Percentiles rank a stretch among this genome's conserved stretches.
phyloP scores from a whole-genome alignment of 306 rosid species.

The Pueraria montana region DNA sequence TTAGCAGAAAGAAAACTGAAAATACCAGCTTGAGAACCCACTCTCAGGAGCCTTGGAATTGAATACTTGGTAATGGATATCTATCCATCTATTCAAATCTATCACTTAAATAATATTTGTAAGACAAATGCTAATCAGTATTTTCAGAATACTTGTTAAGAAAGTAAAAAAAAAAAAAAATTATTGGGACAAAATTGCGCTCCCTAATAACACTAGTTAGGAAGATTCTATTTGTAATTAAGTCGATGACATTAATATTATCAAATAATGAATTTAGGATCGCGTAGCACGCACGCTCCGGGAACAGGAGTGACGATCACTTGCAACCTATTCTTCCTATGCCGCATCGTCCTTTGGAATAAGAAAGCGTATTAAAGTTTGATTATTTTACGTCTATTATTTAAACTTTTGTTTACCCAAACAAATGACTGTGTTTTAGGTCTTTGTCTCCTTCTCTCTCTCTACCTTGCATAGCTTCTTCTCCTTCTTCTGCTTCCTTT shows the following conservation, averaged over 20 bases:
- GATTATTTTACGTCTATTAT: too few relatives aligned
- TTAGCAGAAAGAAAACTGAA: too few relatives aligned
- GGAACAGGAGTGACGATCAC: slow-evolving; percentile 36
- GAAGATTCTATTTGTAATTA: background rate
- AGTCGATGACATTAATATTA: background rate
- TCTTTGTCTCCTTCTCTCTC: slow-evolving; percentile 48
- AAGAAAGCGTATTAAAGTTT: slow-evolving; percentile 50
- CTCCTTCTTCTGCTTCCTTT: slow-evolving; percentile 18
- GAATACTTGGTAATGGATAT: slow-evolving; percentile 5
- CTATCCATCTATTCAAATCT: slow-evolving; percentile 1
- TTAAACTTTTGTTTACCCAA: too few relatives aligned
- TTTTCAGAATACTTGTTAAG: too few relatives aligned
- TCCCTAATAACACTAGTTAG: too few relatives aligned
- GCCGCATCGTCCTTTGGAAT: slow-evolving; percentile 33
- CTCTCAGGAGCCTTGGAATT: too few relatives aligned
- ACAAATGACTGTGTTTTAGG: slow-evolving; percentile 49
- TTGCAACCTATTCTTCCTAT: background rate
- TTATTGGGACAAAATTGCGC: too few relatives aligned
- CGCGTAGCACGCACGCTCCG: slow-evolving; percentile 60
- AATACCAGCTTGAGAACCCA: too few relatives aligned
- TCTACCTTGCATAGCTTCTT: background rate
- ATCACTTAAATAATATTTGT: background rate
- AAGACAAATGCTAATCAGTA: too few relatives aligned
- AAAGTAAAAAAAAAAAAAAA: too few relatives aligned
- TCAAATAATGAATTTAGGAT: background rate